These are phyloP conservation scores for Gremmenia infestans DNA, from an alignment of 2,329 filamentous ascomycete species.

Conservation along the genomic window DNA sequence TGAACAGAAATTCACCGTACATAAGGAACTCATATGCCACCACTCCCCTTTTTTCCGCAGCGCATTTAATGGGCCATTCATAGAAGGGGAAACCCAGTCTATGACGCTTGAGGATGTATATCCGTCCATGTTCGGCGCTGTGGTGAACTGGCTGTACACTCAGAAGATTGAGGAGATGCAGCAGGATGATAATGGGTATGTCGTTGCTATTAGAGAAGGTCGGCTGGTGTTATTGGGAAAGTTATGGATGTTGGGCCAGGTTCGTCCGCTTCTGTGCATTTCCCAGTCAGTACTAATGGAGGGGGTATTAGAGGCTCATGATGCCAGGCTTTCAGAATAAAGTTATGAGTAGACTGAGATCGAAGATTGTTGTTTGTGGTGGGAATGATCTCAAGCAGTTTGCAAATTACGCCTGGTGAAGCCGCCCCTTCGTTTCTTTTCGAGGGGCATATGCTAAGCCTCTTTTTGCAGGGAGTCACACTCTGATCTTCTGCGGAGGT, in stretches of 20 bases:
- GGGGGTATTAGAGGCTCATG: background rate
- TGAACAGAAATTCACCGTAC: constrained; percentile 4
- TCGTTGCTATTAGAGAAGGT: background rate
- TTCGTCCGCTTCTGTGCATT: background rate
- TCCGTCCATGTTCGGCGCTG: background rate
- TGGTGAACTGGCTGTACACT: constrained; percentile 13
- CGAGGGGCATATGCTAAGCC: background rate
- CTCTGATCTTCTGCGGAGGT: background rate
- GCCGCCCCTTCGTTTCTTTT: background rate
- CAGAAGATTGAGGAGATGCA: background rate
- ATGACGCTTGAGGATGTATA: constrained; percentile 6
- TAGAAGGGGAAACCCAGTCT: constrained; percentile 1
- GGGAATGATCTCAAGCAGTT: background rate
- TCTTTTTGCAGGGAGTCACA: background rate
- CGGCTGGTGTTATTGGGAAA: background rate
- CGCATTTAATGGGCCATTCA: constrained; percentile 5
- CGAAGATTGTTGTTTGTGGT: background rate
- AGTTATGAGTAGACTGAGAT: background rate
- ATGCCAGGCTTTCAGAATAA: background rate
- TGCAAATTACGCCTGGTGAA: background rate
- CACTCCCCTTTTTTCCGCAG: constrained; percentile 8
- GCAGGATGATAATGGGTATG: background rate
- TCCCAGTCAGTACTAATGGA: background rate
- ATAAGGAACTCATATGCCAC: constrained; percentile 10
- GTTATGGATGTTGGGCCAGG: background rate